Conservation (phyloP, 305 asterid genomes). For the Fraxinus sp. region DNA sequence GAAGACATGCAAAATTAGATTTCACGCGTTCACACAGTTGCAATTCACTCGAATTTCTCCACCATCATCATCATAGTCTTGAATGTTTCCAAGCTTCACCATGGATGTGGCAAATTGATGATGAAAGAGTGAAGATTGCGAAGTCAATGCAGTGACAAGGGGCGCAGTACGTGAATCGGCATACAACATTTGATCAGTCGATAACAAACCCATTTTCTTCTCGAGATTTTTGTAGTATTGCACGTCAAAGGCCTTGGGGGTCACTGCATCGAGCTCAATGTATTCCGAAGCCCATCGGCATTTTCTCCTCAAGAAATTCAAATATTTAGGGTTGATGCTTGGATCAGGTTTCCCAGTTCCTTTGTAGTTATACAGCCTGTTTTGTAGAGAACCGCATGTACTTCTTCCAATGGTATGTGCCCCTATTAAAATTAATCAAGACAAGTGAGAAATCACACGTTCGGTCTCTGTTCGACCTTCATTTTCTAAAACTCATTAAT, state of each 20-base stretch:
- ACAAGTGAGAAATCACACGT: background rate
- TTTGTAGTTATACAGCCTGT: conserved; percentile 48
- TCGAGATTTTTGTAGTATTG: conserved; percentile 69
- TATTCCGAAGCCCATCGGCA: conserved; percentile 92
- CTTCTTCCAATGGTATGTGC: conserved; percentile 78
- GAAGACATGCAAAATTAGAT: background rate
- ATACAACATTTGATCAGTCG: conserved; percentile 63
- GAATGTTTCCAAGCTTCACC: conserved; percentile 70
- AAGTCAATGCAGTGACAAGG: conserved; percentile 57
- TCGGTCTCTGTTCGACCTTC: background rate
- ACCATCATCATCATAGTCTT: conserved; percentile 38
- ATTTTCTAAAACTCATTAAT: background rate
- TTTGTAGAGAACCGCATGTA: conserved; percentile 56
- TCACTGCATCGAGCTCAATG: conserved; percentile 59
- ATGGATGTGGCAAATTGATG: conserved; percentile 69
- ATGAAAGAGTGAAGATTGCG: conserved; percentile 40
- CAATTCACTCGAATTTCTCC: conserved; percentile 65
- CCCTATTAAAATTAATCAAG: conserved; percentile 30
- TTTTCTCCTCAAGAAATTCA: conserved; percentile 62
- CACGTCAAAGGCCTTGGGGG: conserved; percentile 52
- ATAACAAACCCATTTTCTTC: conserved; percentile 65
- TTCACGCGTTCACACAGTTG: conserved; percentile 38
- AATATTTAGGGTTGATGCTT: conserved; percentile 46
- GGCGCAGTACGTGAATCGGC: conserved; percentile 65
- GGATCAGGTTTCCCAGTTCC: conserved; percentile 51